Base-by-base conservation (phyloP, 2,329 filamentous ascomycete genomes). In the Cladosporium phlei region DNA sequence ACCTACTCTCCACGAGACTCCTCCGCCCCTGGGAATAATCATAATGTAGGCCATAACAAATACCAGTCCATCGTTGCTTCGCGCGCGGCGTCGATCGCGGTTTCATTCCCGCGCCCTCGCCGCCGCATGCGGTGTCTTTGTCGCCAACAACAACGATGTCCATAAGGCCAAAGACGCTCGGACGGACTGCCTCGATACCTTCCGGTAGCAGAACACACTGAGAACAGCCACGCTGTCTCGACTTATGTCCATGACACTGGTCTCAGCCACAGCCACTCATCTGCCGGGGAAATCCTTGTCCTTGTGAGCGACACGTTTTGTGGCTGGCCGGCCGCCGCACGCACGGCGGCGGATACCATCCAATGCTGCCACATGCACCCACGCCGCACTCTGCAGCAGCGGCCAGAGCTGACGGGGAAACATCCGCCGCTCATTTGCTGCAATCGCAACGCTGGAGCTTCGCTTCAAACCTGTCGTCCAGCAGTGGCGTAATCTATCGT, bases 221-320 rank as follows among this genome's bases (percentile, higher is more conserved):
- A n/a, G n/a, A n/a, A n/a, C n/a, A n/a, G n/a, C n/a, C n/a, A n/a
- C n/a, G n/a, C n/a, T n/a, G n/a, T n/a, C 32, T 28, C 42, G 42
- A 45, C 42, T 45, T 45, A 20, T 45, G 42, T 25, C 42, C 16
- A 2, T 9, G 21, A 12, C 21, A 38, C 17, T n/a, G n/a, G n/a
- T n/a, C n/a, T n/a, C n/a, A n/a, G n/a, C n/a, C n/a, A n/a, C n/a
- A n/a, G n/a, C n/a, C n/a, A n/a, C 22, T 35, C 42, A 45, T 45
- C 42, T 45, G 42, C 42, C 42, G 42, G 42, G 42, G n/a, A 32
- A 37, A 45, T 45, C 42, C 42, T 45, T 35, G 42, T 45, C 42
- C 42, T 45, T 35, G 42, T 25, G 12, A 12, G 24, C 42, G 40
- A 45, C 42, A 45, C 42, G 42, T 45, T 32, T 12, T 21, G 27